Evolutionary conservation across 306 rosid genomes (phyloP), one percentile per base, ranked within the genome.

Genomic region (Phaseolus lunatus): DNA sequence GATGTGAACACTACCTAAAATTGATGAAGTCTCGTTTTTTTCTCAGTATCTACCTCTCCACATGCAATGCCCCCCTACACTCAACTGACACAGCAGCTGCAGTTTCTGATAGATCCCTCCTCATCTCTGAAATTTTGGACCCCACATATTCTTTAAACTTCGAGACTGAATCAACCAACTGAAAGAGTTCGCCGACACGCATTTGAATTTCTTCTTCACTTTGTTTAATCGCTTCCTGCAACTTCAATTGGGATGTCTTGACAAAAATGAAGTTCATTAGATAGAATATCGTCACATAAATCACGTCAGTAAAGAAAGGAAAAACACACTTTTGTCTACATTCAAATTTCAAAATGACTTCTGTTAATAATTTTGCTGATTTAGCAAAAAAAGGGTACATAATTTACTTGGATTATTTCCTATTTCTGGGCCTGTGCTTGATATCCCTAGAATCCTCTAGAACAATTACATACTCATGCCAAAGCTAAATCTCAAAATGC

Each of bases 81-180:
- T 86, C 74, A 63, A 89, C 84, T 26, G 97, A 78, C 61, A 88
- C 81, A 22, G 75, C 79, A 73, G 29, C 59, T n/a, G 88, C 90
- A 11, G 97, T 86, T 73, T 90, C 90, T 0, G 89, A 79, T 35
- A 95, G 86, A 22, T 61, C 80, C 23, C 67, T 85, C 82, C 83
- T 87, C 90, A 90, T 86, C 82, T 89, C 90, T 66, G 78, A 77
- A 65, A 90, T 79, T 83, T 85, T 88, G 33, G 92, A 86, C 41
- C 70, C 80, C 35, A 84, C 71, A 5, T 80, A 35, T 82, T 88
- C 97, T 87, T 92, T 89, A 82, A 80, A 85, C 66, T 85, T 80
- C 0, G 96, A 90, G 68, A 88, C 85, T 0, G 89, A 77, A 80
- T 95, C 92, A 58, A 89, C 77, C 76, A 90, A 69, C 48, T 81